Conservation (phyloP, 2,329 filamentous ascomycete species). For the Sphaerulina populicola region DNA sequence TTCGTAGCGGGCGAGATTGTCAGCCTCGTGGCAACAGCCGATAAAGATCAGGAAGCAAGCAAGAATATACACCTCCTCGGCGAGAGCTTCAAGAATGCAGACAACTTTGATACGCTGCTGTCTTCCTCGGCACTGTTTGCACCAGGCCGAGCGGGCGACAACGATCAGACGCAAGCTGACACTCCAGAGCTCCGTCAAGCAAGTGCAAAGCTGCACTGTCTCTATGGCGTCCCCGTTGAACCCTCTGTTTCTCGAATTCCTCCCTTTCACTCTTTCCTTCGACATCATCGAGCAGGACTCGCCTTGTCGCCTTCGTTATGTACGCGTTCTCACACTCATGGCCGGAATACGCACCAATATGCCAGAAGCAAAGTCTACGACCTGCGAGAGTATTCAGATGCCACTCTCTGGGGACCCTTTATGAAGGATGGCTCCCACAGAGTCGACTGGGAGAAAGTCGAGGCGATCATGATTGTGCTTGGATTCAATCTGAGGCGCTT, state of each 20-base stretch:
- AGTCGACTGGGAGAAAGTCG: conserved; percentile 74
- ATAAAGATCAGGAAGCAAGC: conserved; percentile 36
- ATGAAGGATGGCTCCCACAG: conserved; percentile 51
- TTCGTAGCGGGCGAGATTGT: conserved; percentile 24
- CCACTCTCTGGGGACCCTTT: conserved; percentile 64
- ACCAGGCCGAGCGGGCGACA: conserved; percentile 41
- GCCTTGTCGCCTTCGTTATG: conserved; percentile 16
- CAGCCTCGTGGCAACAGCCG: conserved; percentile 22
- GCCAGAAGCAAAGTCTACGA: conserved; percentile 67
- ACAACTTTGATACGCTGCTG: conserved; percentile 54
- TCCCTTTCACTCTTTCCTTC: conserved; percentile 22
- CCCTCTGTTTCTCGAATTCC: conserved; percentile 22
- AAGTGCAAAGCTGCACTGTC: conserved; percentile 59
- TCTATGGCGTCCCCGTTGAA: conserved; percentile 56
- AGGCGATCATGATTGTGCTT: conserved; percentile 63
- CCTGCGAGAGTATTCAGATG: conserved; percentile 56
- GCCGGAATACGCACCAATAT: conserved; percentile 38
- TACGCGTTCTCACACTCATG: conserved; percentile 18
- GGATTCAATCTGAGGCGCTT: conserved; percentile 53
- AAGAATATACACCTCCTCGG: conserved; percentile 38
- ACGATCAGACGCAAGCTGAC: conserved; percentile 33
- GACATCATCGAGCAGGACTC: conserved; percentile 15
- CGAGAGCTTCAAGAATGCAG: conserved; percentile 37
- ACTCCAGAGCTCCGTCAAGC: conserved; percentile 48
- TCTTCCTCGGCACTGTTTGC: conserved; percentile 56